Evolutionary conservation across 2,329 filamentous ascomycete species (phyloP), one percentile per base, ranked within the genome.

Genomic region (Juglanconis juglandina): DNA sequence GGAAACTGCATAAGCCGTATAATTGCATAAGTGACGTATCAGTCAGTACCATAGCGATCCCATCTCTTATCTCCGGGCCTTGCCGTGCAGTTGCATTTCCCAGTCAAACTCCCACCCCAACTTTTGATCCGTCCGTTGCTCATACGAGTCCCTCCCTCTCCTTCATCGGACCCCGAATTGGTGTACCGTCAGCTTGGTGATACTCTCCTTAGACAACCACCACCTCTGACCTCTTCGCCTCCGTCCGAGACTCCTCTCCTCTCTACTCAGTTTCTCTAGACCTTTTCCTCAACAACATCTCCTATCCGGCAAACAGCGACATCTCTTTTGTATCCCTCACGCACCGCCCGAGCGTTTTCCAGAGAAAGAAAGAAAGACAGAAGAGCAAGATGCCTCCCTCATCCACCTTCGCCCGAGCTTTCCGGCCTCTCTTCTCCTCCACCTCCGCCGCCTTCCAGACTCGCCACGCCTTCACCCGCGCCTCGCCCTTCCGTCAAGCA

Each of bases 341-440:
- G 48, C 13, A 24, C 44, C 55, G 7, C 53, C 47, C 37, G 24
- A 2, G 24, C 54, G 32, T 42, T n/a, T 37, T 39, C 24, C 35
- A 7, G 35, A 41, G 48, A n/a, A 53, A 51, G 35, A 58, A 51
- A 47, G 49, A 57, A 46, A 46, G 33, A 37, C 10, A 35, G 35
- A 14, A 49, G 4, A 50, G 3, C 50, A 32, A 61, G 24, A 69
- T 68, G 68, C 54, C 67, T 54, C 65, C 68, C 37, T 64, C 79
- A 66, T 75, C 80, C 46, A 77, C 73, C 70, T 71, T 85, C 70
- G 75, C 83, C 76, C 81, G 80, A 74, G 79, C 80, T 68, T 75
- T 80, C 71, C 81, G 82, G 70, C 84, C 83, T 55, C 72, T 80
- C 67, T 81, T 86, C 78, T 80, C 80, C 70, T 80, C 83, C 71